These are phyloP conservation scores for Aspergillus latus DNA, from an alignment of 2,329 filamentous ascomycete species.

Conservation along the genomic window DNA sequence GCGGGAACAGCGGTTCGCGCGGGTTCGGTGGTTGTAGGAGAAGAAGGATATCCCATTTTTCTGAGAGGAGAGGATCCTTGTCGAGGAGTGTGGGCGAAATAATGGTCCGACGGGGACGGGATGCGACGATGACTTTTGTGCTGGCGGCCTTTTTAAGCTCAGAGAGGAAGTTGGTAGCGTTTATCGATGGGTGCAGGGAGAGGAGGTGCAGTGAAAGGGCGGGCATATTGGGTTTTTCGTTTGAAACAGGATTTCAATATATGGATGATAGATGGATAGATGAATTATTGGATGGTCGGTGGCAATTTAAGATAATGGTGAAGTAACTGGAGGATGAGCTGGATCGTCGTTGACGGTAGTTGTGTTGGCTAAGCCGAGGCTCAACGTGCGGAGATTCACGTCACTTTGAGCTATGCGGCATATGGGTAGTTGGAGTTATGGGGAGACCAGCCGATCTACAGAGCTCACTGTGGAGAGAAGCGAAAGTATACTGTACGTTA, in stretches of 20 bases:
- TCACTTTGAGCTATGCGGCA: too few relatives aligned
- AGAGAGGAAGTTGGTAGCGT: background rate
- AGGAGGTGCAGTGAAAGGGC: conserved; percentile 10
- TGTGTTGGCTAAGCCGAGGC: too few relatives aligned
- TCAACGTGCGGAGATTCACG: too few relatives aligned
- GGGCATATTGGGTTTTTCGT: background rate
- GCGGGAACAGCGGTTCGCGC: conserved; percentile 22
- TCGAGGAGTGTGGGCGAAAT: conserved; percentile 38
- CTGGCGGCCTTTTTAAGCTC: conserved; percentile 4
- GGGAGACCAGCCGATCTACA: too few relatives aligned
- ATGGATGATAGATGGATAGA: too few relatives aligned
- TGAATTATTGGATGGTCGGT: too few relatives aligned
- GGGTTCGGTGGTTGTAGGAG: conserved; percentile 26
- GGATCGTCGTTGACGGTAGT: too few relatives aligned
- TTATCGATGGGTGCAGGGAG: background rate
- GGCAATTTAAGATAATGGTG: too few relatives aligned
- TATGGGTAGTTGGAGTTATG: too few relatives aligned
- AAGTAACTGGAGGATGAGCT: too few relatives aligned
- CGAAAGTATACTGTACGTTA: too few relatives aligned
- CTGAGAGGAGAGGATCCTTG: conserved; percentile 26
- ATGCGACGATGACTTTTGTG: conserved; percentile 32
- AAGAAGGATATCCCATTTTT: conserved; percentile 38
- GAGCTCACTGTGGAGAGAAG: too few relatives aligned
- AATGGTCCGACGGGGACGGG: conserved; percentile 38
- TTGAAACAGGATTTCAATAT: background rate